These are phyloP conservation scores for Pichia inconspicua DNA, from an alignment of 1,139 yeast genomes.

Conservation along the genomic window DNA sequence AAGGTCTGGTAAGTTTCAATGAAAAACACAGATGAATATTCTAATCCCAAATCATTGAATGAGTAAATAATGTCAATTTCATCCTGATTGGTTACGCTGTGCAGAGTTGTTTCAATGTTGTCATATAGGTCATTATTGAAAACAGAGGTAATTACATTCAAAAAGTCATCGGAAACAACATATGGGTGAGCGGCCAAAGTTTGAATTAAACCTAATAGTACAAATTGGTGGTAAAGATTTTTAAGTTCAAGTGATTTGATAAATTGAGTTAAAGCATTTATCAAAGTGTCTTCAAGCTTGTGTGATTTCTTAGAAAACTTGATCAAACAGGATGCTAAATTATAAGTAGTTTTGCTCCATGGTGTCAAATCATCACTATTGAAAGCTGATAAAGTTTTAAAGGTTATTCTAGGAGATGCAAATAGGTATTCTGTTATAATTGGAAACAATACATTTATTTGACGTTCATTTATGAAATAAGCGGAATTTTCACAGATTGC, in stretches of 20 bases:
- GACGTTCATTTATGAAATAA: conserved; percentile 34
- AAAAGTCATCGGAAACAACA: conserved; percentile 29
- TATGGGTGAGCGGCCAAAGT: conserved; percentile 35
- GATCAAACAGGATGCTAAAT: conserved; percentile 28
- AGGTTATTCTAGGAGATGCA: conserved; percentile 48
- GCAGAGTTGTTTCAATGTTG: conserved; percentile 17
- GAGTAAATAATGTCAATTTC: conserved; percentile 12
- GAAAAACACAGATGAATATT: conserved; percentile 25
- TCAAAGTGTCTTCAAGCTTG: conserved; percentile 8
- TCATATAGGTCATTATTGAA: conserved; percentile 29
- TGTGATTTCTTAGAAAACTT: conserved; percentile 34
- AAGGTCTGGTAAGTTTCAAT: conserved; percentile 21
- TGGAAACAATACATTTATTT: conserved; percentile 45
- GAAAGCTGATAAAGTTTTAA: conserved; percentile 14
- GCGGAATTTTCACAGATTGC: conserved; percentile 56
- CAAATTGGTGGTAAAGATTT: conserved; percentile 34
- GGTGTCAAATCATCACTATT: conserved; percentile 28
- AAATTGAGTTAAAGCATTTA: conserved; percentile 17
- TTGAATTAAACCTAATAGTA: conserved; percentile 40
- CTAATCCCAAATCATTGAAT: conserved; percentile 22
- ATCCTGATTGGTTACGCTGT: conserved; percentile 9
- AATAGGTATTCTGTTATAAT: conserved; percentile 53
- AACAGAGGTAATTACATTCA: conserved; percentile 37
- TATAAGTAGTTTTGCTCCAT: conserved; percentile 26
- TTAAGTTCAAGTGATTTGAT: conserved; percentile 27